A percentile compares a stretch with the other conserved stretches of the same genome.
phyloP scores from a whole-genome alignment of 371 early-diverging fungal species.

The Apophysomyces variabilis region DNA sequence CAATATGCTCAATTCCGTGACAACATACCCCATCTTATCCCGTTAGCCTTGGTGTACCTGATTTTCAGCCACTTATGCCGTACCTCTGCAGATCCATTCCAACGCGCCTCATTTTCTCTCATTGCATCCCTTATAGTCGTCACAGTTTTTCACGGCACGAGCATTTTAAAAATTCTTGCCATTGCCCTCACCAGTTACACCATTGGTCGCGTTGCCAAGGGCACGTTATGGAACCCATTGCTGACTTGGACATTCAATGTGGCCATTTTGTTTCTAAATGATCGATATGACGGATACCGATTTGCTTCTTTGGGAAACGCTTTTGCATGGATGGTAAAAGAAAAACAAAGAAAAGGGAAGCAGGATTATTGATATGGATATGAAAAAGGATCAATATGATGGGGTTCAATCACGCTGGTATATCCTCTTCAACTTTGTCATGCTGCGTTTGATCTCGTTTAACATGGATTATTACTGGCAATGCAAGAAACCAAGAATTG shows the following conservation, averaged over 20 bases:
- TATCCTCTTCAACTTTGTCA: slow-evolving; percentile 86
- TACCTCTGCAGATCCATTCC: slow-evolving; percentile 7
- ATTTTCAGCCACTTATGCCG: slow-evolving; percentile 52
- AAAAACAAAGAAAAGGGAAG: too few species aligned
- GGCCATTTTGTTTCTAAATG: slow-evolving; percentile 76
- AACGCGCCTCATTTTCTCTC: slow-evolving; percentile 54
- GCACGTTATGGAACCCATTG: slow-evolving; percentile 61
- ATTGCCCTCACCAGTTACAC: slow-evolving; percentile 67
- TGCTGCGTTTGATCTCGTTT: slow-evolving; percentile 89
- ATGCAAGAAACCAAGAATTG: slow-evolving; percentile 29
- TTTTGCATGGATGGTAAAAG: slow-evolving; percentile 73
- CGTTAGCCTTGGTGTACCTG: slow-evolving; percentile 56
- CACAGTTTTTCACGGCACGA: slow-evolving; percentile 55
- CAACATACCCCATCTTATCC: slow-evolving; percentile 67
- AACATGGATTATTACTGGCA: slow-evolving; percentile 94
- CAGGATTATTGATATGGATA: not conserved
- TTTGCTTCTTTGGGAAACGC: slow-evolving; percentile 59
- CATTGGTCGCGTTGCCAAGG: slow-evolving; percentile 58
- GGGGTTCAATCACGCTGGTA: slow-evolving; percentile 85
- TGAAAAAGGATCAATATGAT: slow-evolving; percentile 56
- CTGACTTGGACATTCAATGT: slow-evolving; percentile 84
- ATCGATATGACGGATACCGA: slow-evolving; percentile 70
- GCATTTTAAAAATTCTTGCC: slow-evolving; percentile 71
- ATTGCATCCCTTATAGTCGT: slow-evolving; percentile 68
- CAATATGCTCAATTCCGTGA: slow-evolving; percentile 85